phyloP scores from a whole-genome alignment of 805 yeast genomes.

The Brettanomyces bruxellensis region DNA sequence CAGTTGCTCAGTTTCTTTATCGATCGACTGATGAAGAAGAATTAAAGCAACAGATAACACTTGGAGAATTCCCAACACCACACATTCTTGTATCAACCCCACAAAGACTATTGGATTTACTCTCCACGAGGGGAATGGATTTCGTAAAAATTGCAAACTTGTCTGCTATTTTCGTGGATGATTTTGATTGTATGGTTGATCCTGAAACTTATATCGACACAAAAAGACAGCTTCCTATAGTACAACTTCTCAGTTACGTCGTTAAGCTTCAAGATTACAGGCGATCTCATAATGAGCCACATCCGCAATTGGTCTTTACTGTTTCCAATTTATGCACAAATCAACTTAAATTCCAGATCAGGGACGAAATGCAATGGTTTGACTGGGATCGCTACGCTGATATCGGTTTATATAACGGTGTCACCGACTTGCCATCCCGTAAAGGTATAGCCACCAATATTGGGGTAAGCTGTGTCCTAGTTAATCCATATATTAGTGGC shows the following conservation, averaged over 20 bases:
- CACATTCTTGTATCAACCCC: conserved; percentile 28
- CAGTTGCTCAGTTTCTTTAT: conserved; percentile 23
- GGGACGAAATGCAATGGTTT: conserved; percentile 41
- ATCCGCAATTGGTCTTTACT: conserved; percentile 23
- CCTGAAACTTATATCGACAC: conserved; percentile 8
- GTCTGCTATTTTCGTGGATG: conserved; percentile 24
- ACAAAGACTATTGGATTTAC: conserved; percentile 25
- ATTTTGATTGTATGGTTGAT: conserved; percentile 24
- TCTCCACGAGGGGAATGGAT: conserved; percentile 25
- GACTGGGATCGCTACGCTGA: conserved; percentile 24
- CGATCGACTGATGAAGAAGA: conserved; percentile 19
- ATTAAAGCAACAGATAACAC: conserved; percentile 13
- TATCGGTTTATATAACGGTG: conserved; percentile 18
- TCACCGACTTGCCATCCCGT: conserved; percentile 13
- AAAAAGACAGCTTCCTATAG: conserved; percentile 20
- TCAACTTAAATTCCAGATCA: conserved; percentile 41
- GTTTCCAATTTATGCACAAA: conserved; percentile 27
- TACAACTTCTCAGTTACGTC: conserved; percentile 23
- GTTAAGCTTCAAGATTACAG: conserved; percentile 23
- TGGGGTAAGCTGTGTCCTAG: conserved; percentile 16
- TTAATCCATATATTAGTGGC: conserved; percentile 11
- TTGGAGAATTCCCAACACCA: conserved; percentile 18
- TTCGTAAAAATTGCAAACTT: conserved; percentile 20
- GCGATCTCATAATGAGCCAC: conserved; percentile 22
- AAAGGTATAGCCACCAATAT: conserved; percentile 15